Evolutionary conservation across 306 rosid genomes (phyloP).

Genomic region (Heteromeles arbutifolia): DNA sequence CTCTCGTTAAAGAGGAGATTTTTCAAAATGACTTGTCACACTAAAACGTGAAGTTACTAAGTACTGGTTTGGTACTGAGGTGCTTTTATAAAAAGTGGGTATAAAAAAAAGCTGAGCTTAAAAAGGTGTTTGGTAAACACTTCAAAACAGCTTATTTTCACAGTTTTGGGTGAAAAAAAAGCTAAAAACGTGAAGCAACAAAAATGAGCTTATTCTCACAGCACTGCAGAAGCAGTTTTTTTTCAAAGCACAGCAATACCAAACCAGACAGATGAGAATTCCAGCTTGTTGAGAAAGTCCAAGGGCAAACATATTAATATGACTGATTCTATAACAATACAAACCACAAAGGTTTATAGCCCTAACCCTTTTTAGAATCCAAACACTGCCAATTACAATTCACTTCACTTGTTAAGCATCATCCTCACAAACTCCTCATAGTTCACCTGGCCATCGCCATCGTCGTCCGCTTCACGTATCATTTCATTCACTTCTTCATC

Average conservation of each 20-base stretch:
- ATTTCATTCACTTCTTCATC: constrained; percentile 25
- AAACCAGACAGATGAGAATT: background rate
- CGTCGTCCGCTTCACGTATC: constrained; percentile 22
- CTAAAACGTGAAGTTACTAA: background rate
- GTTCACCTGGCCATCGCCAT: constrained; percentile 30
- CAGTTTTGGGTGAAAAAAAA: too few relatives aligned
- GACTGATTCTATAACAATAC: background rate
- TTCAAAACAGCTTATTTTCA: too few relatives aligned
- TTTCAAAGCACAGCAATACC: too few relatives aligned
- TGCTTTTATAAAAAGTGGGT: too few relatives aligned
- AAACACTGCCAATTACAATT: background rate
- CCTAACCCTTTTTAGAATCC: background rate
- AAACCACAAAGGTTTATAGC: background rate
- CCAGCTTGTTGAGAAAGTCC: background rate
- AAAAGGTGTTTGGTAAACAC: too few relatives aligned
- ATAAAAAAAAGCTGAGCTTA: too few relatives aligned
- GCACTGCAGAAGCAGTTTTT: too few relatives aligned
- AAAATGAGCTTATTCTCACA: too few relatives aligned
- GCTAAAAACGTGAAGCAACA: too few relatives aligned
- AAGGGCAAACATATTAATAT: background rate
- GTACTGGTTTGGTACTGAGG: too few relatives aligned
- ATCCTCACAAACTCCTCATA: constrained; percentile 26
- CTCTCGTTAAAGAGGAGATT: background rate
- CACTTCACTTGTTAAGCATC: constrained; percentile 20
- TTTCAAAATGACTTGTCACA: background rate